Percentiles rank a stretch among this genome's conserved stretches.
Conservation (phyloP, 768 basidiomycete genomes). For the Phanerochaete carnosa region DNA sequence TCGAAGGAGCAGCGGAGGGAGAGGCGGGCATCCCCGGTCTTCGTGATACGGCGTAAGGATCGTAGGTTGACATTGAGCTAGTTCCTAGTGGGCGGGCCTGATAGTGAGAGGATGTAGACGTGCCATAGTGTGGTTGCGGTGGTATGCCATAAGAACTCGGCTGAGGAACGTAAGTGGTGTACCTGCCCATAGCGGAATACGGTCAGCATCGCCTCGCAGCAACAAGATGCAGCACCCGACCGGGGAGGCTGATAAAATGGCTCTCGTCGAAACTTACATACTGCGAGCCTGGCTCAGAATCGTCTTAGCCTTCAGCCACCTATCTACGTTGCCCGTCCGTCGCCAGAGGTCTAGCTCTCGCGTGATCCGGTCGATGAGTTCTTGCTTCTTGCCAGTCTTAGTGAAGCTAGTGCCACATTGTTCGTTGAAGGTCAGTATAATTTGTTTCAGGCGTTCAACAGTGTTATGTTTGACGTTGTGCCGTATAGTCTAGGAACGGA, state of each 20-base stretch:
- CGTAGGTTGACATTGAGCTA: conserved; percentile 19
- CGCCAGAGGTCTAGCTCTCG: conserved; percentile 59
- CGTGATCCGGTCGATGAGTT: conserved; percentile 76
- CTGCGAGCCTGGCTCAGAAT: conserved; percentile 69
- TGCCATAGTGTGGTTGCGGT: not conserved
- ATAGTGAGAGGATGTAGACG: not conserved
- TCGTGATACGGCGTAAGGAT: conserved; percentile 62
- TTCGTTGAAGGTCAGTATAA: conserved; percentile 74
- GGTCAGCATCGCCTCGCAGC: not conserved
- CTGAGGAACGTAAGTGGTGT: not conserved
- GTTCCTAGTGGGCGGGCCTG: not conserved
- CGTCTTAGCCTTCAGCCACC: conserved; percentile 66
- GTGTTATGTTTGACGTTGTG: conserved; percentile 74
- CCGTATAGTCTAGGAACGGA: conserved; percentile 52
- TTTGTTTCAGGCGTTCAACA: conserved; percentile 83
- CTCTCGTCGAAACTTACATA: conserved; percentile 47
- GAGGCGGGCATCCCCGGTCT: conserved; percentile 23
- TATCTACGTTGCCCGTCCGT: conserved; percentile 50
- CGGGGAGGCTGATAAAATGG: not conserved
- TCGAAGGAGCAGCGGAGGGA: conserved; percentile 27
- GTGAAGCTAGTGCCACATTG: conserved; percentile 65
- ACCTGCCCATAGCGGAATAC: not conserved
- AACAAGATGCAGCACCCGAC: not conserved
- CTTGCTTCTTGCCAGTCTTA: conserved; percentile 85
- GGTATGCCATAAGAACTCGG: not conserved